phyloP scores from a whole-genome alignment of 2,329 filamentous ascomycete genomes.

The Talaromyces sp. region DNA sequence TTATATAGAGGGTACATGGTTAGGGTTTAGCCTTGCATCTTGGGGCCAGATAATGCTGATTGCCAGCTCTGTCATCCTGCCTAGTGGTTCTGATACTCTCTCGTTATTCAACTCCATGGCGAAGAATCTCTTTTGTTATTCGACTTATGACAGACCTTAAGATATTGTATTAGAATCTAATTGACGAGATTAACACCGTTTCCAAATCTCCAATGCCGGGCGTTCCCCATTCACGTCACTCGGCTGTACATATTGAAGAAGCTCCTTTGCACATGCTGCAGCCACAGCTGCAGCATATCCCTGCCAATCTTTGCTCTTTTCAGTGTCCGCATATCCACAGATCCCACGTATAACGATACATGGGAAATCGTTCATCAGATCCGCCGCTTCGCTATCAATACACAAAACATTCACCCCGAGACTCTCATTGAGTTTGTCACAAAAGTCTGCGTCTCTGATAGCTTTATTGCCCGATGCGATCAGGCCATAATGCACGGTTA shows the following conservation, averaged over 20 bases:
- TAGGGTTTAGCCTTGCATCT: too few relatives aligned
- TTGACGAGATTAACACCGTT: too few relatives aligned
- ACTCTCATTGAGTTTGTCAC: constrained; percentile 2
- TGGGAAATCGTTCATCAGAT: constrained; percentile 17
- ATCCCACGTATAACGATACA: constrained; percentile 20
- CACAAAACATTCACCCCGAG: constrained; percentile 10
- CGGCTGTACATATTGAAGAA: background rate
- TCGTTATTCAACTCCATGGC: too few relatives aligned
- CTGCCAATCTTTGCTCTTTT: constrained; percentile 21
- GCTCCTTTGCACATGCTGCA: constrained; percentile 19
- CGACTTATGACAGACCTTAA: too few relatives aligned
- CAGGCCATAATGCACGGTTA: constrained; percentile 15
- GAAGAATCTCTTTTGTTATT: too few relatives aligned
- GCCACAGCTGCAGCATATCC: constrained; percentile 16
- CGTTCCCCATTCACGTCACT: too few relatives aligned
- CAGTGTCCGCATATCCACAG: constrained; percentile 20
- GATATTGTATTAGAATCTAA: background rate
- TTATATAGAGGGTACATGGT: too few relatives aligned
- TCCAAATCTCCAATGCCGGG: too few relatives aligned
- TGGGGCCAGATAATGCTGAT: too few relatives aligned
- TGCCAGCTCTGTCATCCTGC: too few relatives aligned
- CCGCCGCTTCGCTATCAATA: constrained; percentile 20
- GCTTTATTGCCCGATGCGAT: constrained; percentile 19
- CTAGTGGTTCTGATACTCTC: too few relatives aligned
- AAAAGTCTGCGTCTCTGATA: constrained; percentile 1